A percentile compares a stretch with the other conserved stretches of the same genome.
phyloP scores from a whole-genome alignment of 164 flowering plant species.

The Taxillus chinensis region DNA sequence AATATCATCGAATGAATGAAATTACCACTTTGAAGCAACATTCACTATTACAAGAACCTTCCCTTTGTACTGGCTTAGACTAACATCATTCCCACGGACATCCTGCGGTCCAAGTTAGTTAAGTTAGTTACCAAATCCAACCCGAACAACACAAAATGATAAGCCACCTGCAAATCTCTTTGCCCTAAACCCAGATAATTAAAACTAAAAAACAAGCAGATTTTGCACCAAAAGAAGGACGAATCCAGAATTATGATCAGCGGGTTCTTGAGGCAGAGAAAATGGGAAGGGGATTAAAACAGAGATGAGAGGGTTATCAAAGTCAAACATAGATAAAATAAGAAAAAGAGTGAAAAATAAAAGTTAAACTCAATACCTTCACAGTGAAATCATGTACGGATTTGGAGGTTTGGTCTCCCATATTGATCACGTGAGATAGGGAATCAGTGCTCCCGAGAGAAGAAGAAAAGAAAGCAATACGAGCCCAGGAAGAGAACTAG shows the following conservation, averaged over 20 bases:
- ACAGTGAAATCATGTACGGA: slow-evolving; percentile 44
- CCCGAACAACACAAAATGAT: too few species aligned
- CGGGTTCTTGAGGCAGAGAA: too few species aligned
- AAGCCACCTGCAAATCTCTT: too few species aligned
- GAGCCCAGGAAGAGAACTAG: slow-evolving; percentile 11
- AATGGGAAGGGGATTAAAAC: too few species aligned
- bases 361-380: slow-evolving; percentile 22
- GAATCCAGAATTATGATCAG: too few species aligned
- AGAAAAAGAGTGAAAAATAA: neutral
- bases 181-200: too few species aligned
- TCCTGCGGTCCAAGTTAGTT: slow-evolving; percentile 15
- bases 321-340: neutral
- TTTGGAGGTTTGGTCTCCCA: slow-evolving; percentile 26
- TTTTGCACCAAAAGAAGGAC: too few species aligned
- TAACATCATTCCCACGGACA: slow-evolving; percentile 64
- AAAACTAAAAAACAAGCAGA: too few species aligned
- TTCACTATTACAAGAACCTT: slow-evolving; percentile 87
- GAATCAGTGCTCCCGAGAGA: slow-evolving; percentile 9
- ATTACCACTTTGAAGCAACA: slow-evolving; percentile 92
- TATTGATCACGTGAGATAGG: neutral
- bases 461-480: slow-evolving; percentile 11
- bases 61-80: slow-evolving; percentile 54
- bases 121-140: too few species aligned
- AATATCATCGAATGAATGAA: neutral
- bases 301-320: neutral